Evolutionary conservation across 2,329 filamentous ascomycete genomes (phyloP), one percentile per base, ranked within the genome.

Genomic region (Metarhizium robertsii): DNA sequence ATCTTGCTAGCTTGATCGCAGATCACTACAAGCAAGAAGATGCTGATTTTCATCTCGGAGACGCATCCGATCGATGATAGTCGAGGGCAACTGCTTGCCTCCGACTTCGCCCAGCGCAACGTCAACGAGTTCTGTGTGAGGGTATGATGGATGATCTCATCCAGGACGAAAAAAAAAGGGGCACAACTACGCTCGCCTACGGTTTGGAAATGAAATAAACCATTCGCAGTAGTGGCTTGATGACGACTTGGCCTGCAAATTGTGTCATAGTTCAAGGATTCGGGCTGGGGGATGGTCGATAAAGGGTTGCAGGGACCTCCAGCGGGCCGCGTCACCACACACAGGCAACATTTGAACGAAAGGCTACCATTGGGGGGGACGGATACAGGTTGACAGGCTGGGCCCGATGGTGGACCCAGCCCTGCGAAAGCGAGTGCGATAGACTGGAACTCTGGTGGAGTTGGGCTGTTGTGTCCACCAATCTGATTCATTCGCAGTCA

Each of bases 11-110:
- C 58, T 83, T 90, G 57, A 84, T 90, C 46, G 81, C 80, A 46
- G 87, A 91, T 65, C 87, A 91, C 66, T 90, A 91, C 69, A 85
- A 87, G 61, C 75, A 79, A 30, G 86, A 90, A 65, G 87, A 91
- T 63, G 81, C 87, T 54, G 83, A 84, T 62, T 81, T 84, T 58
- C 75, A 81, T 58, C 67, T 77, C 10, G 74, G 71, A 66, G 72
- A 67, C 52, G 72, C 68, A 56, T 63, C 64, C 49, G 65, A 67
- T 25, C 57, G 58, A 58, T 60, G 59, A 61, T 34, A 1, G 13
- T 7, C 8, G 11, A 10, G 16, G 20, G 25, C 20, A 29, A 6
- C 45, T 14, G 45, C 43, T 46, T 46, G 43, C 18, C 43, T 46
- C 43, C n/a, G 3, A 46, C 43, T 6, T 50, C 53, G 49, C 10